phyloP scores from a whole-genome alignment of 345 rosid species.

The Bretschneidera sinensis region DNA sequence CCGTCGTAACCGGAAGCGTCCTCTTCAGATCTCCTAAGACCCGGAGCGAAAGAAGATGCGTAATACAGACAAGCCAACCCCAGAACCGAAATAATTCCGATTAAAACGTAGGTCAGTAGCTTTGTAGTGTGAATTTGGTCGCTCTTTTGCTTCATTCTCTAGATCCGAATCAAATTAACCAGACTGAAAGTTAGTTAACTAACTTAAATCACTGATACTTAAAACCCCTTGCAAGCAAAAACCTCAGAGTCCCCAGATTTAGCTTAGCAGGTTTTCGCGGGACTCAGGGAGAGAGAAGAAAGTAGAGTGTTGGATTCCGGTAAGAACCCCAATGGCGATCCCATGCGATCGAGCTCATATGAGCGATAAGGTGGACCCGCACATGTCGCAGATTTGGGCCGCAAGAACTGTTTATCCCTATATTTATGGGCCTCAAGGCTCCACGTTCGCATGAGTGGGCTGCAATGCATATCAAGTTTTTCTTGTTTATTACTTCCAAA shows the following conservation, averaged over 20 bases:
- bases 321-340: neutral
- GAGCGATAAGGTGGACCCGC: no score
- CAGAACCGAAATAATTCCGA: conserved; percentile 53
- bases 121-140: conserved; percentile 43
- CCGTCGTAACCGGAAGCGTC: conserved; percentile 31
- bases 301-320: neutral
- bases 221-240: no score
- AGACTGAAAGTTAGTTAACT: no score
- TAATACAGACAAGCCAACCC: conserved; percentile 71
- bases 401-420: no score
- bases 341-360: neutral
- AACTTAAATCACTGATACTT: no score
- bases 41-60: conserved; percentile 74
- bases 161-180: conserved; percentile 12
- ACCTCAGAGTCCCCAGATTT: neutral
- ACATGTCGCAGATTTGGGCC: no score
- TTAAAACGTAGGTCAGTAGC: conserved; percentile 47
- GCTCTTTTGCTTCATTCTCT: conserved; percentile 49
- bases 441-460: no score
- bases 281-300: neutral
- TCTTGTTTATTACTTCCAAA: no score
- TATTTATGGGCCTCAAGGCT: no score
- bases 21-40: conserved; percentile 48
- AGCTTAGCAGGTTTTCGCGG: neutral
- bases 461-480: no score